Evolutionary conservation across 306 rosid genomes (phyloP).

Genomic region (Prunus armeniaca): DNA sequence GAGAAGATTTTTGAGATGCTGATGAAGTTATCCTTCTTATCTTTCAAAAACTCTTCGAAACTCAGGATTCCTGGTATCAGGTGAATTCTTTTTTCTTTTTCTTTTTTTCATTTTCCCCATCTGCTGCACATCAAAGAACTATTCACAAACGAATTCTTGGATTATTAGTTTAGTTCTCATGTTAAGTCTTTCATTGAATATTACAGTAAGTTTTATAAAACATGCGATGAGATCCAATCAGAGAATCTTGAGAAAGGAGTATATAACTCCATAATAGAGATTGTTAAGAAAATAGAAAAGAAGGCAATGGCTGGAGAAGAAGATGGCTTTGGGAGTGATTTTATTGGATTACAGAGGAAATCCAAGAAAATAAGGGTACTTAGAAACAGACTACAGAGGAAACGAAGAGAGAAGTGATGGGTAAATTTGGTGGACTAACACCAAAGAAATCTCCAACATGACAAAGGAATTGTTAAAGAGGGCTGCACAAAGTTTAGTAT

Average conservation of each 20-base stretch:
- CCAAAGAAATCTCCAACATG: no score
- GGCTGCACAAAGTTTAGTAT: no score
- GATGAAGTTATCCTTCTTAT: conserved; percentile 4
- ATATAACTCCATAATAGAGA: not conserved
- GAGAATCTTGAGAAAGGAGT: conserved; percentile 7
- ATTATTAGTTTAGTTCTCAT: not conserved
- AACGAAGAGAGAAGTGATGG: no score
- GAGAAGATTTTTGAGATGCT: conserved; percentile 19
- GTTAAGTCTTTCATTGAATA: not conserved
- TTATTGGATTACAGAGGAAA: conserved; percentile 22
- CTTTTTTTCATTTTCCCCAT: no score
- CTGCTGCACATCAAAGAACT: no score
- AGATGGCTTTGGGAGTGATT: conserved; percentile 27
- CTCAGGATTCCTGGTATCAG: conserved; percentile 21
- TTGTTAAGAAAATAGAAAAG: conserved; percentile 10
- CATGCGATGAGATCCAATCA: not conserved
- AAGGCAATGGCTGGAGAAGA: conserved; percentile 12
- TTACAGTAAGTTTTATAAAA: conserved; percentile 1
- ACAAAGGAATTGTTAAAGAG: no score
- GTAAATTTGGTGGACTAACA: no score
- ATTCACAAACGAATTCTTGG: no score
- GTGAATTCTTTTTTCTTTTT: not conserved
- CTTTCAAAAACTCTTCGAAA: conserved; percentile 1
- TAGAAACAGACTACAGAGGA: no score
- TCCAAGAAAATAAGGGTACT: no score